A percentile compares a stretch with the other conserved stretches of the same genome.
These are phyloP conservation scores for Echites panduratus DNA, from an alignment of 257 asterid genomes.

Conservation along the genomic window DNA sequence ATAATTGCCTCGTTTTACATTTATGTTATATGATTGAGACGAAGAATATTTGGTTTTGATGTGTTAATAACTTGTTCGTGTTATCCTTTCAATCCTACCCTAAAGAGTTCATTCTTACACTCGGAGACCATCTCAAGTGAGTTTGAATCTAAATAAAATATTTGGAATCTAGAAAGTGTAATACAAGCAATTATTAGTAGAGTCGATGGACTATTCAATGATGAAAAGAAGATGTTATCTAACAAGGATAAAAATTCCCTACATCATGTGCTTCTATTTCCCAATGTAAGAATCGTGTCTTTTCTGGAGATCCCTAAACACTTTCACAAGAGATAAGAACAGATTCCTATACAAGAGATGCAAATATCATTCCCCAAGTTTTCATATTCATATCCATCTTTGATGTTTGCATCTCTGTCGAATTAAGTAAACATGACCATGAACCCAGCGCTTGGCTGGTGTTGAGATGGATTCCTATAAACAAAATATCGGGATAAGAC, in stretches of 20 bases:
- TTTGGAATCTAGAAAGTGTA: no score
- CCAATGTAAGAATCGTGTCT: background rate
- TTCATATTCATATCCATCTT: no score
- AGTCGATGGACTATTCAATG: no score
- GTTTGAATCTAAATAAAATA: no score
- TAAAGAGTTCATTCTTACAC: no score
- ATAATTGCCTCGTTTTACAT: background rate
- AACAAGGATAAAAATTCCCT: background rate
- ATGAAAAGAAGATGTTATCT: no score
- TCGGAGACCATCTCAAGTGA: no score
- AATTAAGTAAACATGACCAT: conserved; percentile 83
- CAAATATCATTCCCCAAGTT: conserved; percentile 45
- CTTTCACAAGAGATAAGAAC: background rate
- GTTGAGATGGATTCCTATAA: conserved; percentile 66
- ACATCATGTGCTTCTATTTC: background rate
- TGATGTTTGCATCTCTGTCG: conserved; percentile 44
- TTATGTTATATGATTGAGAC: background rate
- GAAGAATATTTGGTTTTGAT: background rate
- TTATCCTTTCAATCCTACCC: no score
- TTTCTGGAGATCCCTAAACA: background rate
- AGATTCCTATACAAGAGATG: background rate
- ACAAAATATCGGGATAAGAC: background rate
- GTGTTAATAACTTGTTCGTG: no score
- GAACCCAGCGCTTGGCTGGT: conserved; percentile 74
- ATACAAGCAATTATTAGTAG: no score